Conservation (phyloP, 345 rosid species). For the Psidium guajava region DNA sequence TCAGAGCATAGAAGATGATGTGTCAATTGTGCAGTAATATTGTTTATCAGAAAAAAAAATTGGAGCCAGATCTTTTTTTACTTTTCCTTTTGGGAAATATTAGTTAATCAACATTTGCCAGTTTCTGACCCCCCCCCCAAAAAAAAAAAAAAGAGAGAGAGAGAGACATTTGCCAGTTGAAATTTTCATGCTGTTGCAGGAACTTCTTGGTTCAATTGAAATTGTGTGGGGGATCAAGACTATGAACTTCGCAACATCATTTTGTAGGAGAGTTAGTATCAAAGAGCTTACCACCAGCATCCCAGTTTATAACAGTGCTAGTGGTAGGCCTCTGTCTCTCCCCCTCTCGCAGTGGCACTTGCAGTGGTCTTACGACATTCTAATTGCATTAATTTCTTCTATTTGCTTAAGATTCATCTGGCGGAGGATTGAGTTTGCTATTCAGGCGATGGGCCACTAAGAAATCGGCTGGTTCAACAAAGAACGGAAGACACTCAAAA, state of each 20-base stretch:
- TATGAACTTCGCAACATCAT: constrained; percentile 11
- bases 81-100: neutral
- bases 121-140: too few species aligned
- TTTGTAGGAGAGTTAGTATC: constrained; percentile 15
- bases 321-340: neutral
- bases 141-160: too few species aligned
- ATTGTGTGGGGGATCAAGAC: neutral
- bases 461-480: constrained; percentile 75
- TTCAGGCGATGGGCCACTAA: constrained; percentile 85
- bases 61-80: neutral
- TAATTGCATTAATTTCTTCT: neutral
- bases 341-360: too few species aligned
- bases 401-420: constrained; percentile 30
- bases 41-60: neutral
- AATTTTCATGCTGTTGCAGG: neutral
- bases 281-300: constrained; percentile 12
- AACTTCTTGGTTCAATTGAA: neutral
- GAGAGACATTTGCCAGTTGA: neutral
- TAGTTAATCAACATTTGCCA: neutral
- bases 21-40: neutral
- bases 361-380: neutral
- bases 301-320: constrained; percentile 12
- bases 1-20: neutral
- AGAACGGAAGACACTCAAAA: constrained; percentile 77
- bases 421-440: constrained; percentile 55